Evolutionary conservation across 2,329 filamentous ascomycete genomes (phyloP).

Genomic region (Botrytis sinoallii): DNA sequence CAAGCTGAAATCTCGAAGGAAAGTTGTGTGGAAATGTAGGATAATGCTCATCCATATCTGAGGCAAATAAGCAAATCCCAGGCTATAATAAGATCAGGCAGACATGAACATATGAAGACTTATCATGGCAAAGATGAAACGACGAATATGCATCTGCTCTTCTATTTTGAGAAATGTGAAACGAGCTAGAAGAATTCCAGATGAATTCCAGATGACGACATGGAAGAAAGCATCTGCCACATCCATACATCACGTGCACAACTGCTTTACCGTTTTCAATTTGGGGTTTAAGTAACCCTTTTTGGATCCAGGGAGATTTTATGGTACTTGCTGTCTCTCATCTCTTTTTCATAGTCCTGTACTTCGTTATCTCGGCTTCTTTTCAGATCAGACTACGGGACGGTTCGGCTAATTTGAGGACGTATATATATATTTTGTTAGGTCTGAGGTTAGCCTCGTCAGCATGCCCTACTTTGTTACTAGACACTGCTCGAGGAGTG

Average conservation of each 20-base stretch:
- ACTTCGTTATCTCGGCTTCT: neutral
- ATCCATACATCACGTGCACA: neutral
- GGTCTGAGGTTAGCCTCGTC: neutral
- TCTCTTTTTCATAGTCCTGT: neutral
- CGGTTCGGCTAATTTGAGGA: neutral
- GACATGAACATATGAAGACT: neutral
- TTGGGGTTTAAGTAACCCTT: neutral
- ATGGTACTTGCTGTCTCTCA: neutral
- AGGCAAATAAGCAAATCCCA: too few relatives aligned
- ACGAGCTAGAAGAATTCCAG: slow-evolving; percentile 3
- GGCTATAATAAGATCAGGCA: neutral
- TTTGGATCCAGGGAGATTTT: neutral
- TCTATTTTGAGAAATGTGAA: slow-evolving; percentile 3
- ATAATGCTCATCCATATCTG: neutral
- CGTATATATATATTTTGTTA: neutral
- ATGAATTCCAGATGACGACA: neutral
- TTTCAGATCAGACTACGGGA: neutral
- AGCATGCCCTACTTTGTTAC: neutral
- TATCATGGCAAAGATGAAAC: neutral
- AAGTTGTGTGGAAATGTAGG: neutral
- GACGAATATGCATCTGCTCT: neutral
- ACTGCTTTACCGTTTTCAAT: neutral
- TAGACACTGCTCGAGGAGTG: neutral
- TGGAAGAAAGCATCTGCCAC: neutral
- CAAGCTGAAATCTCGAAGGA: too few relatives aligned